Evolutionary conservation across 176 grass and related monocot species (phyloP), one percentile per base, ranked within the genome.

Genomic region (Carex scoparia): DNA sequence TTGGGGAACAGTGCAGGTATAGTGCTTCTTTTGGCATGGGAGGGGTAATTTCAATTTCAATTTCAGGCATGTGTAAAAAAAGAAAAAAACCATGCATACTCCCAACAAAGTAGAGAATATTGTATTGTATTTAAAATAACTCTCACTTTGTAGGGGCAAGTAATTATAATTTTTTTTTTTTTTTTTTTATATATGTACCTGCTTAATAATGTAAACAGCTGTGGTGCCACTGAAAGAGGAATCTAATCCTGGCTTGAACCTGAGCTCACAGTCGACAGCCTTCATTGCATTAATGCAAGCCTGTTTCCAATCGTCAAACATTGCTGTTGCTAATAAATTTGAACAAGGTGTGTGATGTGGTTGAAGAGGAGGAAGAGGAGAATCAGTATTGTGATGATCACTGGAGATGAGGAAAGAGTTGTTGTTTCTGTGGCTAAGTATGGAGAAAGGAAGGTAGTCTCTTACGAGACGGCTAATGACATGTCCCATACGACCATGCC

Each of bases 141-240:
- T 78, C 19, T 57, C 49, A 15, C 28, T 55, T 78, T 78, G 27
- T 57, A 33, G 6, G 73, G 72, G 12, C 27, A 32, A 30, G 1
- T 3, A 35, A 23, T 23, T 23, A 23, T 18, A 82, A 68, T 2
- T 65, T 66, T 33, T 19, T 51, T 23, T 23, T 51, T 23, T 23
- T 23, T 23, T 23, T 23, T 23, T 23, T 23, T 23, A 23, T 23
- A 23, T 23, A 56, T 61, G 11, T 79, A 91, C 92, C 92, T 94
- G 97, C 81, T 99, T 99, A 69, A 99, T 92, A 76, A 92, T 88
- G 56, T 85, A 89, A 49, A 99, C 97, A 1, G 97, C 97, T 12
- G 97, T 99, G 37, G 93, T 96, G 44, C 97, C 97, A 18, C 97
- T 99, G 87, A 87, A 92, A 53, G 55, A 55, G 90, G 85, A 86